Conservation (phyloP, 768 basidiomycete species). For the Boletellus emodensis region DNA sequence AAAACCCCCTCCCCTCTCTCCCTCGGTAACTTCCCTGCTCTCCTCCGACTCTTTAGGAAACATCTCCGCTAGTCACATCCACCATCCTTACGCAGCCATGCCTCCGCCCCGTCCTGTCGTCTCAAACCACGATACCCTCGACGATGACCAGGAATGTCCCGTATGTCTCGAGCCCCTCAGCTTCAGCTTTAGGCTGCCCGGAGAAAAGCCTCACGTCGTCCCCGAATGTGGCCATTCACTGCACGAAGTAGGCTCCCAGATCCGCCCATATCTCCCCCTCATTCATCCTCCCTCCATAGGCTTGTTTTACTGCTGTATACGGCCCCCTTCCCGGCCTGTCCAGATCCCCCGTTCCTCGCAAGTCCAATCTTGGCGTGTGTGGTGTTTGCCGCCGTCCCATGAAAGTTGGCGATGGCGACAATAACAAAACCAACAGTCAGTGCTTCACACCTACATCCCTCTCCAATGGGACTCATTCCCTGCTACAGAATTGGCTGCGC, state of each 20-base stretch:
- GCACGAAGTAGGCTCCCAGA: slow-evolving; percentile 63
- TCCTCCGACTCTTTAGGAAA: slow-evolving; percentile 41
- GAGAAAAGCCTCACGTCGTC: slow-evolving; percentile 96
- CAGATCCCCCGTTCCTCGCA: slow-evolving; percentile 53
- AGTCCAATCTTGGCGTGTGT: slow-evolving; percentile 88
- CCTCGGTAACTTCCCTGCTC: slow-evolving; percentile 49
- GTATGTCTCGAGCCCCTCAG: slow-evolving; percentile 95
- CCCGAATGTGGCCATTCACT: slow-evolving; percentile 97
- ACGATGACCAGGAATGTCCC: slow-evolving; percentile 90
- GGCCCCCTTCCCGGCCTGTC: slow-evolving; percentile 71
- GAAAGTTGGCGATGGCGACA: slow-evolving; percentile 89
- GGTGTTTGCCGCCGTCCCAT: slow-evolving; percentile 96
- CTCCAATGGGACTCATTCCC: slow-evolving; percentile 4
- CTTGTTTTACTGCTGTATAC: slow-evolving; percentile 96
- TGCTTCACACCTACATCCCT: slow-evolving; percentile 10
- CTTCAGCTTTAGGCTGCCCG: slow-evolving; percentile 88
- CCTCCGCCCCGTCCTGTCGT: slow-evolving; percentile 70
- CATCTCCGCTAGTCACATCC: slow-evolving; percentile 32
- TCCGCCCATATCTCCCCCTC: neutral
- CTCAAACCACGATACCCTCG: slow-evolving; percentile 54
- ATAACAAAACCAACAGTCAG: slow-evolving; percentile 83
- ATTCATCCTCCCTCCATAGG: slow-evolving; percentile 43
- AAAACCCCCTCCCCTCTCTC: slow-evolving; percentile 34
- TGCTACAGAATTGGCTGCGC: slow-evolving; percentile 78
- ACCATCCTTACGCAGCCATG: slow-evolving; percentile 59